A percentile compares a stretch with the other conserved stretches of the same genome.
Evolutionary conservation across 495 filamentous ascomycete species (phyloP).

Genomic region (Trichoderma gamsii): DNA sequence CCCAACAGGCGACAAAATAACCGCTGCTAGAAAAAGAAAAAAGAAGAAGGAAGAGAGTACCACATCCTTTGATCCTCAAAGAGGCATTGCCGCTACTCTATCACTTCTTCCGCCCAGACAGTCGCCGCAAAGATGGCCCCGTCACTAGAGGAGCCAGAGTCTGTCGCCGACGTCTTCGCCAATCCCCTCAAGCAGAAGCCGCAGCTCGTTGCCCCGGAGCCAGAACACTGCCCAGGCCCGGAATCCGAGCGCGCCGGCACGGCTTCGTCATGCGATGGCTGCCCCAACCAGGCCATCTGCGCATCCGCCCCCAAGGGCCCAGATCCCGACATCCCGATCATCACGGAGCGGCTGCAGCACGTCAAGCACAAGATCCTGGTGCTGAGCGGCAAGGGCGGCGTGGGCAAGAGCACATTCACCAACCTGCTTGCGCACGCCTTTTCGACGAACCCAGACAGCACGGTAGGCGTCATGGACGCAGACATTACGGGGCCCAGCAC

Average conservation of each 20-base stretch:
- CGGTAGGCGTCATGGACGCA: constrained; percentile 91
- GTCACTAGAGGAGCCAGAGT: constrained; percentile 60
- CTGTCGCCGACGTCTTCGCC: constrained; percentile 57
- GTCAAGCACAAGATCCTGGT: constrained; percentile 89
- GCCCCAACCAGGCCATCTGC: constrained; percentile 93
- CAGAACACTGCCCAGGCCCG: constrained; percentile 94
- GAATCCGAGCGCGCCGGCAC: constrained; percentile 80
- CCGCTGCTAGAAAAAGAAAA: not conserved
- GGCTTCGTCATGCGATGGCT: constrained; percentile 83
- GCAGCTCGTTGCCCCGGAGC: constrained; percentile 84
- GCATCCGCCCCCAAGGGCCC: constrained; percentile 91
- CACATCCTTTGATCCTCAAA: not conserved
- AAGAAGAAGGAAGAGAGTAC: not conserved
- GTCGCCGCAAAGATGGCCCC: constrained; percentile 50
- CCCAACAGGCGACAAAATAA: not conserved
- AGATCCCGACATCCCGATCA: constrained; percentile 86
- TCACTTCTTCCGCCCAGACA: not conserved
- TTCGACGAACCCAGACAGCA: constrained; percentile 64
- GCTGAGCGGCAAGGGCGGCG: constrained; percentile 90
- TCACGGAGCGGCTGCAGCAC: constrained; percentile 71
- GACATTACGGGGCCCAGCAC: constrained; percentile 94
- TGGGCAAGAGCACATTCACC: constrained; percentile 91
- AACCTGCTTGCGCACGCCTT: constrained; percentile 82
- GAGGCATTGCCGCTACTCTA: not conserved
- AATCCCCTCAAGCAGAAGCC: constrained; percentile 66